A percentile compares a stretch with the other conserved stretches of the same genome.
These are phyloP conservation scores for Diophrys appendiculata DNA, from an alignment of 73 alveolate genomes.

Conservation along the genomic window DNA sequence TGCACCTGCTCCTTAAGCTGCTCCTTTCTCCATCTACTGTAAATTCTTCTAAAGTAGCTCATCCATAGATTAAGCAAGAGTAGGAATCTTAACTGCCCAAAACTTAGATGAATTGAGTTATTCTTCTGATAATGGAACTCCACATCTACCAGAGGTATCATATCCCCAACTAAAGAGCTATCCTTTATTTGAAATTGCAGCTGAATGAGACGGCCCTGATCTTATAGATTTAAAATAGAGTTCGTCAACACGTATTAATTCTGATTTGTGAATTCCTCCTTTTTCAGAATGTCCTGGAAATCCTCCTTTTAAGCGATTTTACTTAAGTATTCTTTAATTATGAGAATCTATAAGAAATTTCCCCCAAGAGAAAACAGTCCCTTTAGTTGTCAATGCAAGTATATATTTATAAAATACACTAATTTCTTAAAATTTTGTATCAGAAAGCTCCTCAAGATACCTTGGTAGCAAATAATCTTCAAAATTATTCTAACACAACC, in stretches of 20 bases:
- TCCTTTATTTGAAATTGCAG: conserved; percentile 76
- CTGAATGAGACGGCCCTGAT: conserved; percentile 78
- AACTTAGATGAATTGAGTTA: not conserved
- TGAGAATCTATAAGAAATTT: conserved; percentile 18
- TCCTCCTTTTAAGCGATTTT: not conserved
- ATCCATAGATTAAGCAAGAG: conserved; percentile 11
- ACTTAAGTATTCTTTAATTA: conserved; percentile 4
- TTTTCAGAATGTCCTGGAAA: not conserved
- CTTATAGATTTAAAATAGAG: conserved; percentile 69
- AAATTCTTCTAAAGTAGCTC: conserved; percentile 25
- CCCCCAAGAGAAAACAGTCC: conserved; percentile 50
- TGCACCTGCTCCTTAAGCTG: conserved; percentile 47
- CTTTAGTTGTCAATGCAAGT: conserved; percentile 39
- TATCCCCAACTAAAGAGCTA: conserved; percentile 80
- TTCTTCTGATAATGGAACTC: conserved; percentile 19
- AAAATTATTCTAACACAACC: not conserved
- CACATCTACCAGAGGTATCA: conserved; percentile 77
- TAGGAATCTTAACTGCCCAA: conserved; percentile 17
- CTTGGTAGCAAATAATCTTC: conserved; percentile 22
- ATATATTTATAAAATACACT: conserved; percentile 28
- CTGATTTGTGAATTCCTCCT: not conserved
- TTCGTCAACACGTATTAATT: conserved; percentile 3
- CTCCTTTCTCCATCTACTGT: not conserved
- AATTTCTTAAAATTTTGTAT: conserved; percentile 13
- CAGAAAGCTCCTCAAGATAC: conserved; percentile 13